phyloP scores from a whole-genome alignment of 2,329 filamentous ascomycete species.

The Aspergillus sp. region DNA sequence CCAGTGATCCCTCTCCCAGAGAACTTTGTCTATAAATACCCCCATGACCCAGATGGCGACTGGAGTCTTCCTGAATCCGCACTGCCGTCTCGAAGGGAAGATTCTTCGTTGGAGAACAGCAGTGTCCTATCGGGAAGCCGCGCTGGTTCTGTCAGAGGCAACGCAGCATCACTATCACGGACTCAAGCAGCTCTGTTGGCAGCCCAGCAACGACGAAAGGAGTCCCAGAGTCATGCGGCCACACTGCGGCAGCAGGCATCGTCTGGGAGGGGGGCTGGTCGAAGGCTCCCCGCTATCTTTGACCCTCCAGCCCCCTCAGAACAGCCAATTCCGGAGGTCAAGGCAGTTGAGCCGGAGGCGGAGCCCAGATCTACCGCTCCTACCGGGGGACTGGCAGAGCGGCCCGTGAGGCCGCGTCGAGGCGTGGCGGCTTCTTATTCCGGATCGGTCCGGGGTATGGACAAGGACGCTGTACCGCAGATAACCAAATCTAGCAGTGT shows the following conservation, averaged over 20 bases:
- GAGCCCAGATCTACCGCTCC: constrained; percentile 8
- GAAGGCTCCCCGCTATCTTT: constrained; percentile 18
- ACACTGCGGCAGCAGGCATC: constrained; percentile 39
- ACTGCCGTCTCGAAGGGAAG: constrained; percentile 14
- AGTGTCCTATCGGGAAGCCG: constrained; percentile 19
- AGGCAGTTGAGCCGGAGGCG: constrained; percentile 11
- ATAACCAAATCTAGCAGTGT: constrained; percentile 26
- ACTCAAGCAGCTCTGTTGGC: constrained; percentile 35
- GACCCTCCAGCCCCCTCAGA: constrained; percentile 14
- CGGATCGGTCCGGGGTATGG: constrained; percentile 24
- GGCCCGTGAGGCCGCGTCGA: constrained; percentile 31
- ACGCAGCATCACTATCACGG: constrained; percentile 22
- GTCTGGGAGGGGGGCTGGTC: constrained; percentile 22
- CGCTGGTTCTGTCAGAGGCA: constrained; percentile 16
- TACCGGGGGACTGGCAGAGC: constrained; percentile 30
- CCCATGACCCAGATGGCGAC: constrained; percentile 32
- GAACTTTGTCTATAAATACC: constrained; percentile 40
- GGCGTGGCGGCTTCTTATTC: constrained; percentile 29
- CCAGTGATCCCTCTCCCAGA: constrained; percentile 39
- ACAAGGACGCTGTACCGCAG: constrained; percentile 17
- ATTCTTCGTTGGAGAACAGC: constrained; percentile 21
- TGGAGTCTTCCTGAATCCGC: constrained; percentile 28
- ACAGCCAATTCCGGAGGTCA: constrained; percentile 11
- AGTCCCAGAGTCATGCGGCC: constrained; percentile 40
- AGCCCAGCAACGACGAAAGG: constrained; percentile 33